Evolutionary conservation across 1,284 basidiomycete species (phyloP).

Genomic region (Papiliotrema fonsecae): DNA sequence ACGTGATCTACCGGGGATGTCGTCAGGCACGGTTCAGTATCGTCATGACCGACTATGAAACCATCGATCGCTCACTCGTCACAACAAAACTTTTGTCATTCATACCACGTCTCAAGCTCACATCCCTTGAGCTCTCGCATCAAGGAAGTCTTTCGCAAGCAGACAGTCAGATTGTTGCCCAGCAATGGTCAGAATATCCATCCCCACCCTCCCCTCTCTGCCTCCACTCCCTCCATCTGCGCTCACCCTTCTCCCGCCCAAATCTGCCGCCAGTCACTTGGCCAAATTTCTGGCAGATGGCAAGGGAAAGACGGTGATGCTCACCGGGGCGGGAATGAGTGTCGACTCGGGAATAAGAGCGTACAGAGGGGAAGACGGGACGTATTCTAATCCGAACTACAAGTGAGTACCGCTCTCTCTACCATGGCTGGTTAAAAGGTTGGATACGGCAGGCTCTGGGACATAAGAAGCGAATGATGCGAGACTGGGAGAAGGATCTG

Average conservation of each 20-base stretch:
- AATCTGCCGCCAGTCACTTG: constrained; percentile 62
- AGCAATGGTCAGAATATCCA: constrained; percentile 57
- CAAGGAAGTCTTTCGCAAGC: background rate
- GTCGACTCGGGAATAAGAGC: constrained; percentile 89
- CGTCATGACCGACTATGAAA: background rate
- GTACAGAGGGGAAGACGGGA: constrained; percentile 74
- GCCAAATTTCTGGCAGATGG: constrained; percentile 63
- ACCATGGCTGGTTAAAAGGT: background rate
- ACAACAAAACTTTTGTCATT: background rate
- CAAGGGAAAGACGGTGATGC: constrained; percentile 58
- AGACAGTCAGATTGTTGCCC: background rate
- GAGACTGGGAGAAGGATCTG: too few relatives aligned
- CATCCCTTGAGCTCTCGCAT: background rate
- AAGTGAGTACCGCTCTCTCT: constrained; percentile 54
- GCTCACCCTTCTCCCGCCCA: constrained; percentile 49
- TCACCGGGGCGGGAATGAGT: constrained; percentile 87
- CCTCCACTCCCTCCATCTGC: constrained; percentile 49
- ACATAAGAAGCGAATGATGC: too few relatives aligned
- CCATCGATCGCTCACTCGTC: background rate
- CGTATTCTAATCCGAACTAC: constrained; percentile 87
- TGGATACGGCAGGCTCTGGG: too few relatives aligned
- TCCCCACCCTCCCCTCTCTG: constrained; percentile 67
- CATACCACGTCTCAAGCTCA: background rate
- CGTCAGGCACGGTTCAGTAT: background rate
- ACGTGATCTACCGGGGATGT: too few relatives aligned